Conservation (phyloP, 2,329 filamentous ascomycete genomes). For the Thyridium curvatum region DNA sequence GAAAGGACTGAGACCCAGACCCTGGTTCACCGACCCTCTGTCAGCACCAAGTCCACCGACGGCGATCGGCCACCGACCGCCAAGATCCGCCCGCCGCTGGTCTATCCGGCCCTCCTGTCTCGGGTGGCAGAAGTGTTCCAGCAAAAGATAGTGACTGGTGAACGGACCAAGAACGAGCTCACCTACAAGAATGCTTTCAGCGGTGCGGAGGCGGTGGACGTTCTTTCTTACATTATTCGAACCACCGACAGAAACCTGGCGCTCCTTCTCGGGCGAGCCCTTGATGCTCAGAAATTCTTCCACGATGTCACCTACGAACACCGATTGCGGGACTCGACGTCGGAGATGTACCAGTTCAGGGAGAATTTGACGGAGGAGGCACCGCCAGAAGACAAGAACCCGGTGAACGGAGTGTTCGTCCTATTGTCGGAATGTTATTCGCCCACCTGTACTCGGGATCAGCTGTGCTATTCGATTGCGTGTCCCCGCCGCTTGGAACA, state of each 20-base stretch:
- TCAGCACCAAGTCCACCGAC: slow-evolving; percentile 46
- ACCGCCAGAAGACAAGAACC: slow-evolving; percentile 52
- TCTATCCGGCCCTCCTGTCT: slow-evolving; percentile 92
- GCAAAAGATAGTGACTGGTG: slow-evolving; percentile 77
- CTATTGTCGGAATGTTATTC: slow-evolving; percentile 96
- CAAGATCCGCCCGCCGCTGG: slow-evolving; percentile 70
- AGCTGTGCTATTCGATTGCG: slow-evolving; percentile 95
- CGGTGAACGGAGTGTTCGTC: slow-evolving; percentile 93
- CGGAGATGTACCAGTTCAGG: slow-evolving; percentile 94
- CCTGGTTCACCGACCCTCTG: slow-evolving; percentile 48
- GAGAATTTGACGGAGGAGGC: slow-evolving; percentile 82
- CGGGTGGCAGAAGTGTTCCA: slow-evolving; percentile 88
- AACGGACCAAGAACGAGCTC: slow-evolving; percentile 92
- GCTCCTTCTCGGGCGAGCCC: slow-evolving; percentile 77
- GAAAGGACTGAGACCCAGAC: slow-evolving; percentile 39
- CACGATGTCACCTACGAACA: slow-evolving; percentile 99
- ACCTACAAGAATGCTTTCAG: slow-evolving; percentile 98
- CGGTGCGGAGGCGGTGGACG: slow-evolving; percentile 89
- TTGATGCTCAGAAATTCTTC: slow-evolving; percentile 98
- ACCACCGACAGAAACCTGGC: slow-evolving; percentile 95
- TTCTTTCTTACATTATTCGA: slow-evolving; percentile 93
- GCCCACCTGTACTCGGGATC: slow-evolving; percentile 90
- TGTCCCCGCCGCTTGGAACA: slow-evolving; percentile 91
- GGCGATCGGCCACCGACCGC: slow-evolving; percentile 51
- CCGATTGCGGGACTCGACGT: slow-evolving; percentile 84